Percentiles rank a stretch among this genome's conserved stretches.
Conservation (phyloP, 78 protist genomes). For the Tieghemostelium lacteum region DNA sequence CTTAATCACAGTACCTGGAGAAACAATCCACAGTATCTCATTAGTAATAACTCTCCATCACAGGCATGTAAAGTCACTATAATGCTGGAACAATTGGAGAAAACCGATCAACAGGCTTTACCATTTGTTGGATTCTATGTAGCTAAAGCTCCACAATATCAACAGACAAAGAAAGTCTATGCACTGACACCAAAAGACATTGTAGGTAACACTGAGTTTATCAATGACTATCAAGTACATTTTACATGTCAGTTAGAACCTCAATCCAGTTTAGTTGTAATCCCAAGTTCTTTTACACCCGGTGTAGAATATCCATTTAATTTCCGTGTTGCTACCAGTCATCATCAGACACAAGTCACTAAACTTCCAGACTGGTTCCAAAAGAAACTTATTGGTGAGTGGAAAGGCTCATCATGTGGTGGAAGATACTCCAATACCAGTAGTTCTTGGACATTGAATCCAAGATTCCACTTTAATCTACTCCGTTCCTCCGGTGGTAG, state of each 20-base stretch:
- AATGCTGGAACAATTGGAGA: constrained; percentile 63
- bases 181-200: constrained; percentile 58
- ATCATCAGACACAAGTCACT: neutral
- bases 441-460: constrained; percentile 50
- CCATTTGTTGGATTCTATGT: constrained; percentile 72
- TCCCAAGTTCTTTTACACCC: constrained; percentile 57
- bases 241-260: constrained; percentile 37
- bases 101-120: constrained; percentile 11
- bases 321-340: constrained; percentile 25
- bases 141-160: constrained; percentile 7
- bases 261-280: constrained; percentile 6
- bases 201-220: constrained; percentile 75
- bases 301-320: constrained; percentile 41
- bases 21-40: constrained; percentile 58
- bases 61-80: constrained; percentile 28
- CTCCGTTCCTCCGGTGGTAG: constrained; percentile 39
- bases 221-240: constrained; percentile 71
- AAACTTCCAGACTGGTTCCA: constrained; percentile 36
- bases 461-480: constrained; percentile 50
- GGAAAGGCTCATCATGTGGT: constrained; percentile 59
- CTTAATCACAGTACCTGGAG: constrained; percentile 72
- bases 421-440: constrained; percentile 58
- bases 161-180: constrained; percentile 8
- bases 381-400: constrained; percentile 37
- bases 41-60: neutral